These are phyloP conservation scores for Cyathus pygmaeus DNA, from an alignment of 1,284 basidiomycete species.

Conservation along the genomic window DNA sequence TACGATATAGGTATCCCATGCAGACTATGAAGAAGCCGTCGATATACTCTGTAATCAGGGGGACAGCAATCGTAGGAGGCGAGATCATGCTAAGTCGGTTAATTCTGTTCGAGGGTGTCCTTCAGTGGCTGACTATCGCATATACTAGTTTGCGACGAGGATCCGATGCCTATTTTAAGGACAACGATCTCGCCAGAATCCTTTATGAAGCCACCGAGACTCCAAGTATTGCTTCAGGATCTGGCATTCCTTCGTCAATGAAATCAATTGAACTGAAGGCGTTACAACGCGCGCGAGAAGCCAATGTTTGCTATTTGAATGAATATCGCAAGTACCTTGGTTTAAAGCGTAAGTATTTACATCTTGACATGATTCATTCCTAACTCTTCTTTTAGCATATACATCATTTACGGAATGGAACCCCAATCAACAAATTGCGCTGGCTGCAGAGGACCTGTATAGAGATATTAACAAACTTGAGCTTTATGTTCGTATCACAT, in stretches of 20 bases:
- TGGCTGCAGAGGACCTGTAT: conserved; percentile 20
- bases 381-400: not conserved
- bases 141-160: not conserved
- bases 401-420: conserved; percentile 18
- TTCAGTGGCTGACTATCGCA: not conserved
- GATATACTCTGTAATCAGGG: too few species aligned
- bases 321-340: conserved; percentile 9
- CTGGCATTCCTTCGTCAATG: not conserved
- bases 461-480: conserved; percentile 27
- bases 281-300: not conserved
- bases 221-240: not conserved
- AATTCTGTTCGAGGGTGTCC: not conserved
- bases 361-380: not conserved
- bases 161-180: not conserved
- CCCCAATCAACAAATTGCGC: conserved; percentile 8
- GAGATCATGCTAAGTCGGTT: not conserved
- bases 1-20: too few species aligned
- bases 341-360: conserved; percentile 9
- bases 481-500: conserved; percentile 22
- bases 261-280: not conserved
- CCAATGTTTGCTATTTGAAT: conserved; percentile 3
- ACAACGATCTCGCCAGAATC: conserved; percentile 1
- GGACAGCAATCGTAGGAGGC: too few species aligned
- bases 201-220: conserved; percentile 3
- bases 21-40: too few species aligned